phyloP scores from a whole-genome alignment of 163 green algal genomes.

The Picocystis sp. region DNA sequence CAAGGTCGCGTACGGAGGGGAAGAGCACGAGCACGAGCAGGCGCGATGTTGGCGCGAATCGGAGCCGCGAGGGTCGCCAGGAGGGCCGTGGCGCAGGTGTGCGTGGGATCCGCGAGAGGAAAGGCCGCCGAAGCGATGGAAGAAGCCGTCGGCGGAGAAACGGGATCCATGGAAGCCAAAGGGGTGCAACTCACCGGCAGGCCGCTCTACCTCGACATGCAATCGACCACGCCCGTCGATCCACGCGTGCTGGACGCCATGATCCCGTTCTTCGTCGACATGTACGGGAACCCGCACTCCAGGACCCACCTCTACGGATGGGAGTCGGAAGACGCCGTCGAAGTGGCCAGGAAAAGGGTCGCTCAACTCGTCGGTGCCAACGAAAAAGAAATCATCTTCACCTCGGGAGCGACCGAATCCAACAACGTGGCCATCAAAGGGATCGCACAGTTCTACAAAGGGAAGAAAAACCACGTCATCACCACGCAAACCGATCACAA shows the following conservation, averaged over 20 bases:
- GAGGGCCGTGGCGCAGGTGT: too few relatives aligned
- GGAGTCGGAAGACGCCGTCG: constrained; percentile 88
- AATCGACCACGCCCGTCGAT: constrained; percentile 90
- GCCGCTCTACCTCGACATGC: constrained; percentile 85
- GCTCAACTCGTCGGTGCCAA: constrained; percentile 76
- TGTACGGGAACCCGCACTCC: constrained; percentile 97
- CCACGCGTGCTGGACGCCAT: constrained; percentile 89
- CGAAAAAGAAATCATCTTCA: constrained; percentile 98
- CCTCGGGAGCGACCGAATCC: constrained; percentile 84
- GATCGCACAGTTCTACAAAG: constrained; percentile 74
- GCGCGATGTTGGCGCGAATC: too few relatives aligned
- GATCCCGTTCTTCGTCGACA: constrained; percentile 84
- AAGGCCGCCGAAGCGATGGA: too few relatives aligned
- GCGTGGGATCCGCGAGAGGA: too few relatives aligned
- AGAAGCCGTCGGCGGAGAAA: too few relatives aligned
- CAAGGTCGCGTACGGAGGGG: too few relatives aligned
- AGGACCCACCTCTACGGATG: constrained; percentile 95
- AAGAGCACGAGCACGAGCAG: too few relatives aligned
- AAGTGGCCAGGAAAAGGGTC: constrained; percentile 68
- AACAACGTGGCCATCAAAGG: constrained; percentile 99
- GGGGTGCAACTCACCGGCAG: constrained; percentile 59
- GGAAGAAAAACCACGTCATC: constrained; percentile 93
- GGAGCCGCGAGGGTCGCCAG: too few relatives aligned
- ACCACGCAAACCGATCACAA: constrained; percentile 80
- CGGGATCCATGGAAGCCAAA: constrained; percentile 34